phyloP scores from a whole-genome alignment of 352 stramenopile genomes.

The Globisporangium uncinulatum region DNA sequence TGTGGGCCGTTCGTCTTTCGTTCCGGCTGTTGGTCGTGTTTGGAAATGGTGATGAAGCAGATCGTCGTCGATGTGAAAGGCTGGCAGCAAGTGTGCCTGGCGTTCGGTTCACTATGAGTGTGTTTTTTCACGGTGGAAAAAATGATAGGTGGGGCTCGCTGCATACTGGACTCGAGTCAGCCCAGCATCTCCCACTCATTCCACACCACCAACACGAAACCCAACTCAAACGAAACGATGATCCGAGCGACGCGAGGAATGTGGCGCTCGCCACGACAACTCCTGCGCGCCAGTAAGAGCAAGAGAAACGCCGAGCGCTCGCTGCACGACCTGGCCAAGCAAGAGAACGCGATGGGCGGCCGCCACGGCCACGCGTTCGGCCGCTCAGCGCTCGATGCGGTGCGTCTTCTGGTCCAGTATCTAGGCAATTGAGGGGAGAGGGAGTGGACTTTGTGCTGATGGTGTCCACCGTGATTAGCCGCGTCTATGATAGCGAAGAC shows the following conservation, averaged over 20 bases:
- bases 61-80: too few species aligned
- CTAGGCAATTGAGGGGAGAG: too few species aligned
- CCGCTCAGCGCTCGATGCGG: constrained; percentile 28
- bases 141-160: too few species aligned
- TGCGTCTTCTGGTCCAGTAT: constrained; percentile 14
- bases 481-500: background rate
- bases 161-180: too few species aligned
- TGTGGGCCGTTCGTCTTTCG: too few species aligned
- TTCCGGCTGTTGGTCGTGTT: too few species aligned
- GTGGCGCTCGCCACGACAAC: constrained; percentile 51
- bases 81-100: too few species aligned
- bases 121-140: too few species aligned
- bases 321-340: constrained; percentile 7
- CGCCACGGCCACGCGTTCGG: constrained; percentile 51
- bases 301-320: constrained; percentile 13
- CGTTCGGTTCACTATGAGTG: too few species aligned
- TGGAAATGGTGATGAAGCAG: too few species aligned
- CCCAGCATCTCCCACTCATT: background rate
- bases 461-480: too few species aligned
- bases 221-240: constrained; percentile 21
- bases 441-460: too few species aligned
- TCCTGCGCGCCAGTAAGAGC: constrained; percentile 33
- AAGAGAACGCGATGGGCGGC: constrained; percentile 43
- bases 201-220: background rate
- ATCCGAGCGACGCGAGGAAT: constrained; percentile 37